Base-by-base conservation (phyloP, 768 basidiomycete species). In the Russula foetens region DNA sequence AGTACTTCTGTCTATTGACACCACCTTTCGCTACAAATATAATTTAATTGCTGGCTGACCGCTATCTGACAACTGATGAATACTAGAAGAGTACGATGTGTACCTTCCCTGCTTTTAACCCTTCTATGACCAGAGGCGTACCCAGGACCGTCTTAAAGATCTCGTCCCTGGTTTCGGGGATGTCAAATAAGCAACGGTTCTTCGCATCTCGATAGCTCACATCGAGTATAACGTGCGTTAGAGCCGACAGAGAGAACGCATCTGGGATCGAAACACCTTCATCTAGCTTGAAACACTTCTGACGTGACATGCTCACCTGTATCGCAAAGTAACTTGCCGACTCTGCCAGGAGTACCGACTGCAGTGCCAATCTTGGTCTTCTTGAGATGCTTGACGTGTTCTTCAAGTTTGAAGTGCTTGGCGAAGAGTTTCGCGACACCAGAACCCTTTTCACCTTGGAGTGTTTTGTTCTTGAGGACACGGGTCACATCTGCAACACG, bases 371-470 rank as follows among this genome's bases (percentile, higher is more conserved):
- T 82, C 70, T 87, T 90, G n/a, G 92, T 95, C 65, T 84, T 80
- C 68, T 81, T 79, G 68, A 98, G 79, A 75, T 93, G 91, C 17
- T 83, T 76, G 68, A 89, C 83, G 71, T 98, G 95, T 59, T 95
- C 90, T 51, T 86, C 76, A 43, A 95, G 76, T 74, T 95, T 97
- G 75, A 96, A 85, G 70, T 98, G 95, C 72, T 88, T 94, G 31
- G 95, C 92, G 68, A 98, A 98, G 28, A 99, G 81, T 72, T 98
- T 98, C 23, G 90, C 94, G 33, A 97, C 86, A 65, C 96, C 92
- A 12, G 90, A 92, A 57, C 90, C 86, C 69, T 92, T 94, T 24
- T 90, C 86, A 38, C 88, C 87, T 57, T 84, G 77, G 53, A 91
- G 76, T 63, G 74, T 81, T 72, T 81, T 84, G 72, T 85, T 80